Evolutionary conservation across 1,284 basidiomycete species (phyloP), one percentile per base, ranked within the genome.

Genomic region (Phlebopus sp.): DNA sequence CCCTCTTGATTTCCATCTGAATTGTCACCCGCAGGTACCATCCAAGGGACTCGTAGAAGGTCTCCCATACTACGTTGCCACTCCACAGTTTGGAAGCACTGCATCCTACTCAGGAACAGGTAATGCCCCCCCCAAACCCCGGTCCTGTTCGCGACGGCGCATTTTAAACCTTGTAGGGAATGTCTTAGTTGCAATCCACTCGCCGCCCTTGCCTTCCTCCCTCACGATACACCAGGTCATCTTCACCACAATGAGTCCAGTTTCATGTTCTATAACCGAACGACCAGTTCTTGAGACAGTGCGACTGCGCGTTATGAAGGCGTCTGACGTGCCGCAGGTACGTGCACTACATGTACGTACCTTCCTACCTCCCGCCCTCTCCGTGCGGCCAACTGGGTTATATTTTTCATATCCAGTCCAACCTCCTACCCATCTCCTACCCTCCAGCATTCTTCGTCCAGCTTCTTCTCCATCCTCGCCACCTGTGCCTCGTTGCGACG

Each of bases 401-500:
- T 4, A 23, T 29, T n/a, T 29, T 17, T 31, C 18, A 15, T 36
- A 30, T 42, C 2, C 51, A 77, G 74, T 59, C 67, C 6, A 58
- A 55, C 18, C 59, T 77, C n/a, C 59, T 79, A 5, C 74, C 77
- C n/a, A 55, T 75, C 41, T 54, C 57, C 44, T 80, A 81, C 55
- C 75, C 78, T 13, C 49, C 62, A 4, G 67, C 76, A 2, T 81
- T 81, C 59, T 82, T 81, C 56, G 60, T 76, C 25, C 78, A 82
- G 37, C 72, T 81, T 41, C 70, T 81, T 29, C 56, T 79, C 15
- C 69, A 77, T 17, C 67, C 75, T 1, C 63, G 61, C 27, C 71
- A 73, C n/a, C 61, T 74, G 36, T 80, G 79, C 59, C 61, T 82
- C 34, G 59, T 81, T 27, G 79, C 78, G 2, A 64, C 65, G 41